phyloP scores from a whole-genome alignment of 345 rosid genomes.

The Psidium friedrichsthalianum region DNA sequence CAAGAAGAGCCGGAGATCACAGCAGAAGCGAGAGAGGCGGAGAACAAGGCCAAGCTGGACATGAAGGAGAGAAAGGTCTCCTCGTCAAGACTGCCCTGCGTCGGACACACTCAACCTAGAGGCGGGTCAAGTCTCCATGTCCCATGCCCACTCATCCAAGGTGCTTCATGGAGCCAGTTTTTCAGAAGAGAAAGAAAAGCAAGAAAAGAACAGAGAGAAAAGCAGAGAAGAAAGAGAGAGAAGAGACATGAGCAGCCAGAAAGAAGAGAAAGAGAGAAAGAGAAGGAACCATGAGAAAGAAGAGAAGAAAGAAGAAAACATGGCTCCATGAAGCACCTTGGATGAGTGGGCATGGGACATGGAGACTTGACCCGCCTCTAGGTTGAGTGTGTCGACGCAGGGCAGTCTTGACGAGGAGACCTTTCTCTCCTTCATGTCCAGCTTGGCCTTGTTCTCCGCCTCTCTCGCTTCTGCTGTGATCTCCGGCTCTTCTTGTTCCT shows the following conservation, averaged over 20 bases:
- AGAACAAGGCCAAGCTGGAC: not conserved
- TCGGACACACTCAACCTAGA: constrained; percentile 69
- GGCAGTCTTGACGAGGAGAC: constrained; percentile 54
- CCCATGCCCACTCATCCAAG: constrained; percentile 11
- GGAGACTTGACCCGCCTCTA: constrained; percentile 59
- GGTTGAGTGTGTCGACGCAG: constrained; percentile 55
- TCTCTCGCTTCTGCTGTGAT: constrained; percentile 21
- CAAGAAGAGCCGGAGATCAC: not conserved
- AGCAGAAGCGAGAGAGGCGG: constrained; percentile 23
- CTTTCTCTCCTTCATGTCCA: constrained; percentile 29
- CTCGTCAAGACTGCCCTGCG: constrained; percentile 52
- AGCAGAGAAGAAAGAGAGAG: too few relatives aligned
- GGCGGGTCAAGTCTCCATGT: constrained; percentile 39
- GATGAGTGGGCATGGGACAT: constrained; percentile 7
- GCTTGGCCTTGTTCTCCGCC: not conserved
- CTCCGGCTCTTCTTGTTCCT: not conserved
- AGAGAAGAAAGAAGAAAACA: too few relatives aligned
- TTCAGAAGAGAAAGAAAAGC: too few relatives aligned
- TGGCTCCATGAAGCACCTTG: not conserved
- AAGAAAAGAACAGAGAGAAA: too few relatives aligned
- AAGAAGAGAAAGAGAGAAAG: too few relatives aligned
- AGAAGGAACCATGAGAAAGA: too few relatives aligned
- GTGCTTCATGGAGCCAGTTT: not conserved
- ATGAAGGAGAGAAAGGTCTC: constrained; percentile 40
- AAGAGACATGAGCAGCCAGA: too few relatives aligned